Conservation (phyloP, 305 asterid species). For the Nicotiana rustica region DNA sequence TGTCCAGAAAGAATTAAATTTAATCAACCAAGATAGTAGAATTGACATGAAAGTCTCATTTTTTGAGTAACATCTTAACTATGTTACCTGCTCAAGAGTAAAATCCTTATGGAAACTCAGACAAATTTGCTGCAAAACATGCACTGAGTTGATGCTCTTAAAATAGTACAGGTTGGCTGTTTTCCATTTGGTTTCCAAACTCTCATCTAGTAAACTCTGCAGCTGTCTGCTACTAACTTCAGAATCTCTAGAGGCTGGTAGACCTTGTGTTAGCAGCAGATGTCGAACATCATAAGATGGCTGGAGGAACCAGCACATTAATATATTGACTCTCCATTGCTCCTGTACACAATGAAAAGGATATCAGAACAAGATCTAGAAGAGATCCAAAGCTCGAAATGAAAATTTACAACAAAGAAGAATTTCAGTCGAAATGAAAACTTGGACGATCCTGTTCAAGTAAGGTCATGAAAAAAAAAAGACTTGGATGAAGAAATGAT, state of each 20-base stretch:
- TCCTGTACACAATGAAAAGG: slow-evolving; percentile 49
- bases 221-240: slow-evolving; percentile 42
- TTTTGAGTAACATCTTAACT: slow-evolving; percentile 1
- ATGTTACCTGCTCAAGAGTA: slow-evolving; percentile 74
- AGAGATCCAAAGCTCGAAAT: not conserved
- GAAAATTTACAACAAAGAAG: slow-evolving; percentile 1
- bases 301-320: slow-evolving; percentile 79
- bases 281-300: slow-evolving; percentile 81
- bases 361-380: not conserved
- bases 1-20: not conserved
- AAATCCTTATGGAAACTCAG: slow-evolving; percentile 82
- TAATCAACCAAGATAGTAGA: not conserved
- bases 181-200: slow-evolving; percentile 61
- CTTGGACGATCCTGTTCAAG: slow-evolving; percentile 23
- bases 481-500: slow-evolving; percentile 30
- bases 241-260: slow-evolving; percentile 45
- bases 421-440: slow-evolving; percentile 17
- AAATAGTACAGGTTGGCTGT: slow-evolving; percentile 77
- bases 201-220: slow-evolving; percentile 46
- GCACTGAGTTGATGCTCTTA: slow-evolving; percentile 78
- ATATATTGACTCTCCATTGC: slow-evolving; percentile 43
- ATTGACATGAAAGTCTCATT: not conserved
- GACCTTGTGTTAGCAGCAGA: slow-evolving; percentile 56
- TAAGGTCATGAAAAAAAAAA: slow-evolving; percentile 1
- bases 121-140: slow-evolving; percentile 69